A percentile compares a stretch with the other conserved stretches of the same genome.
These are phyloP conservation scores for Exophiala alcalophila DNA, from an alignment of 2,329 filamentous ascomycete species.

Conservation along the genomic window DNA sequence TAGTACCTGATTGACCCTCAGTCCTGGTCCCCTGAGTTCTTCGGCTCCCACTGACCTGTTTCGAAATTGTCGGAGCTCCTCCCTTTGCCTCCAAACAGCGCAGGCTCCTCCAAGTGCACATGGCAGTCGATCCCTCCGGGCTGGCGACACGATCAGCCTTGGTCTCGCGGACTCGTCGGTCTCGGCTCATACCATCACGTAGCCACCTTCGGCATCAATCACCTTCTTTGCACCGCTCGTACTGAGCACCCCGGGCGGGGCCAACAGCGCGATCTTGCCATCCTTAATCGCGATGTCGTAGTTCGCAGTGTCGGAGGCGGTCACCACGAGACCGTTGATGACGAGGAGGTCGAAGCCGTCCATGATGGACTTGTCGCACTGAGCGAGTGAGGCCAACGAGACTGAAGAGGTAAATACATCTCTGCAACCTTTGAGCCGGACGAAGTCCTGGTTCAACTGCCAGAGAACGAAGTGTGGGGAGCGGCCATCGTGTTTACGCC, in stretches of 20 bases:
- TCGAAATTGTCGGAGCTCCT: conserved; percentile 48
- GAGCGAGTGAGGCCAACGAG: conserved; percentile 2
- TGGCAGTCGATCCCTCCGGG: conserved; percentile 50
- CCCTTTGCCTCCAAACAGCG: conserved; percentile 44
- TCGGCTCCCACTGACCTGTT: conserved; percentile 33
- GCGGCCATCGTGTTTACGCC: too few species aligned
- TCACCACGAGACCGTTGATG: conserved; percentile 46
- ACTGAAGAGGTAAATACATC: conserved; percentile 9
- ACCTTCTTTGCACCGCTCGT: conserved; percentile 33
- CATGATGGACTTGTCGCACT: conserved; percentile 11
- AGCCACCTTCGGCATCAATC: conserved; percentile 45
- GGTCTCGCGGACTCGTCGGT: background rate
- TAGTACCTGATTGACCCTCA: too few species aligned
- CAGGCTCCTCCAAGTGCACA: conserved; percentile 47
- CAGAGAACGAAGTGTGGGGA: too few species aligned
- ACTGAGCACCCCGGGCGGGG: conserved; percentile 39
- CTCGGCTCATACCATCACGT: conserved; percentile 36
- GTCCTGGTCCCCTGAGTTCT: too few species aligned
- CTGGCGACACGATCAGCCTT: conserved; percentile 7
- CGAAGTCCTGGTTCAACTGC: too few species aligned
- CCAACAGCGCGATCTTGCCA: conserved; percentile 44
- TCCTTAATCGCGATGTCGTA: conserved; percentile 45
- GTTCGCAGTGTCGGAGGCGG: conserved; percentile 42
- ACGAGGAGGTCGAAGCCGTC: conserved; percentile 41
- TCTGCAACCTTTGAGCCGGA: background rate